A percentile compares a stretch with the other conserved stretches of the same genome.
Evolutionary conservation across 306 rosid species (phyloP).

Genomic region (Benincasa hispida): DNA sequence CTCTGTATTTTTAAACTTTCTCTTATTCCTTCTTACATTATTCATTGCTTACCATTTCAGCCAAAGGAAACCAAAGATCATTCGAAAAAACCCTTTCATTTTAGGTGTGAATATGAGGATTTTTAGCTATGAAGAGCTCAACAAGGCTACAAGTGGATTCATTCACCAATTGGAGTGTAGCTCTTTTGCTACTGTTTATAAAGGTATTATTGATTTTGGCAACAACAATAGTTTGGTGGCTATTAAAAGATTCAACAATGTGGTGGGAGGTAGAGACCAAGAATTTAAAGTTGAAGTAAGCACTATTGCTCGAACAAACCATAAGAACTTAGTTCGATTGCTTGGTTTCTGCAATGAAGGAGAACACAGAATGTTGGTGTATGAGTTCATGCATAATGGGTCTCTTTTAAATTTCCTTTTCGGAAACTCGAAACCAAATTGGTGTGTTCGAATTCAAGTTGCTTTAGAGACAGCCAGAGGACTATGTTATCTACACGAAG

Average conservation of each 20-base stretch:
- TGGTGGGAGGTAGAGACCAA: conserved; percentile 17
- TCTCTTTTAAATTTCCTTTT: conserved; percentile 9
- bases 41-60: conserved; percentile 1
- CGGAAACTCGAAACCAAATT: conserved; percentile 4
- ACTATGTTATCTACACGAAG: too few species aligned
- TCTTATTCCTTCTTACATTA: conserved; percentile 2
- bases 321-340: conserved; percentile 10
- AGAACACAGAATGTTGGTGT: conserved; percentile 12
- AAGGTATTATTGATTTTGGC: conserved; percentile 8
- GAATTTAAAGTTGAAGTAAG: conserved; percentile 29
- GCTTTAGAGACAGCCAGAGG: conserved; percentile 14
- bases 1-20: conserved; percentile 24
- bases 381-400: too few species aligned
- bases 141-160: neutral
- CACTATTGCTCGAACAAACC: conserved; percentile 19
- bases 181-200: neutral
- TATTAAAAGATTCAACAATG: conserved; percentile 21
- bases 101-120: neutral
- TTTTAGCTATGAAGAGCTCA: neutral
- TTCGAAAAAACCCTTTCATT: neutral
- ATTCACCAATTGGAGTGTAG: neutral
- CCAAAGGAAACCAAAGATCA: neutral
- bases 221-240: conserved; percentile 12
- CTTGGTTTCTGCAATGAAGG: conserved; percentile 17
- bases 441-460: conserved; percentile 11